A percentile compares a stretch with the other conserved stretches of the same genome.
phyloP scores from a whole-genome alignment of 2,329 filamentous ascomycete species.

The Arthrocladium fulminans region DNA sequence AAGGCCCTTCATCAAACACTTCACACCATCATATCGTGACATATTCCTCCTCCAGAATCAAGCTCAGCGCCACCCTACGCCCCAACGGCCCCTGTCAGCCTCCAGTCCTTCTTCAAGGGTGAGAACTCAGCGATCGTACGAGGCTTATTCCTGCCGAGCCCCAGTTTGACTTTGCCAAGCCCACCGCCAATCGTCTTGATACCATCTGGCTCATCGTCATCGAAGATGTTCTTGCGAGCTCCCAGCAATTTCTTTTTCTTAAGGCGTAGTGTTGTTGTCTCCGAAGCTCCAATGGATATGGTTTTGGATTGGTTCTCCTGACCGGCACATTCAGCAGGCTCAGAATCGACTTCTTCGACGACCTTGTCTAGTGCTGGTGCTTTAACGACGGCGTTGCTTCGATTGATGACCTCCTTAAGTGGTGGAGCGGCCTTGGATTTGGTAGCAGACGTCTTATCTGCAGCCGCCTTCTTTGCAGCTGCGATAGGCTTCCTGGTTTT shows the following conservation, averaged over 20 bases:
- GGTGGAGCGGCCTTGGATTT: not conserved
- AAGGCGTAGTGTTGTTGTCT: conserved; percentile 24
- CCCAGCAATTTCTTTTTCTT: conserved; percentile 67
- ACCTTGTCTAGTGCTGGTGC: conserved; percentile 22
- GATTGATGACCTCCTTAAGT: conserved; percentile 16
- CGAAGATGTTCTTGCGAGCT: conserved; percentile 55
- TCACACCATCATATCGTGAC: too few species aligned
- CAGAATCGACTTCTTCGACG: conserved; percentile 23
- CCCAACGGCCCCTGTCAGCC: conserved; percentile 22
- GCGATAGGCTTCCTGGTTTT: not conserved
- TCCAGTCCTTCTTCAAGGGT: conserved; percentile 61
- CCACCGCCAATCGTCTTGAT: conserved; percentile 22
- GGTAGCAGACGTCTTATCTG: not conserved
- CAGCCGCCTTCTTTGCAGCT: not conserved
- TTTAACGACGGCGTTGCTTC: conserved; percentile 31
- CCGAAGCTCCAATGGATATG: conserved; percentile 13
- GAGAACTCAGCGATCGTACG: conserved; percentile 52
- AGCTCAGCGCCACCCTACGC: not conserved
- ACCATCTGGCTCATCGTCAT: conserved; percentile 52
- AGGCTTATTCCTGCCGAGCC: conserved; percentile 9
- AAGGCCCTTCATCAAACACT: too few species aligned
- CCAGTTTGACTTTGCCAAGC: conserved; percentile 21
- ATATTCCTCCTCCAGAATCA: too few species aligned
- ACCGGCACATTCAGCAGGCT: conserved; percentile 12
- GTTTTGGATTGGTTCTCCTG: conserved; percentile 12